These are phyloP conservation scores for Tuber aestivum DNA, from an alignment of 495 filamentous ascomycete species.

Conservation along the genomic window DNA sequence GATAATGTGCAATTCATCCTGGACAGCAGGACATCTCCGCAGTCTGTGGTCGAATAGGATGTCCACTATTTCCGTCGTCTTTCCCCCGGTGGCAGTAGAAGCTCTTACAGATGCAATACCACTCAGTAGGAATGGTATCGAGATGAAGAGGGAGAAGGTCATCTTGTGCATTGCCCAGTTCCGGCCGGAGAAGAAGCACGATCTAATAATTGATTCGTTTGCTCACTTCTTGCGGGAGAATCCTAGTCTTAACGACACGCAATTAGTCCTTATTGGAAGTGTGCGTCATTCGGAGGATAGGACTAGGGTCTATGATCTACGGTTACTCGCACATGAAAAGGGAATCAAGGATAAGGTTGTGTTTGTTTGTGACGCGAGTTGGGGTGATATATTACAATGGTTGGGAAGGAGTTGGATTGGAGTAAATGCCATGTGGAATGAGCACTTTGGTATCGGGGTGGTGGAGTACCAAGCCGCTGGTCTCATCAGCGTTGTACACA, in stretches of 20 bases:
- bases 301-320: slow-evolving; percentile 83
- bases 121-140: slow-evolving; percentile 56
- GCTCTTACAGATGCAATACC: slow-evolving; percentile 68
- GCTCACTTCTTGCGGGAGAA: slow-evolving; percentile 55
- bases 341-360: slow-evolving; percentile 73
- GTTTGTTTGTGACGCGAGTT: slow-evolving; percentile 82
- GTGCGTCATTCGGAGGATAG: slow-evolving; percentile 78
- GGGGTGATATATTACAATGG: slow-evolving; percentile 76
- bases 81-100: slow-evolving; percentile 82
- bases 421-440: slow-evolving; percentile 99
- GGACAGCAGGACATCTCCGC: slow-evolving; percentile 81
- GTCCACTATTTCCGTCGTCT: slow-evolving; percentile 62
- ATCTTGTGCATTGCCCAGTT: slow-evolving; percentile 95
- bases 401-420: slow-evolving; percentile 68
- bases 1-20: slow-evolving; percentile 94
- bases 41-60: slow-evolving; percentile 58
- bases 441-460: slow-evolving; percentile 97
- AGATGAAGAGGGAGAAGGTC: slow-evolving; percentile 58
- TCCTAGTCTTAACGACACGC: slow-evolving; percentile 48
- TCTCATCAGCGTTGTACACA: slow-evolving; percentile 81
- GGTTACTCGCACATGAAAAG: slow-evolving; percentile 80
- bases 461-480: slow-evolving; percentile 98
- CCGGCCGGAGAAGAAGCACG: slow-evolving; percentile 92
- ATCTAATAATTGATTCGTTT: slow-evolving; percentile 75
- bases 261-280: slow-evolving; percentile 76